These are phyloP conservation scores for Moesziomyces globuligerus DNA, from an alignment of 1,284 basidiomycete genomes.

Conservation along the genomic window DNA sequence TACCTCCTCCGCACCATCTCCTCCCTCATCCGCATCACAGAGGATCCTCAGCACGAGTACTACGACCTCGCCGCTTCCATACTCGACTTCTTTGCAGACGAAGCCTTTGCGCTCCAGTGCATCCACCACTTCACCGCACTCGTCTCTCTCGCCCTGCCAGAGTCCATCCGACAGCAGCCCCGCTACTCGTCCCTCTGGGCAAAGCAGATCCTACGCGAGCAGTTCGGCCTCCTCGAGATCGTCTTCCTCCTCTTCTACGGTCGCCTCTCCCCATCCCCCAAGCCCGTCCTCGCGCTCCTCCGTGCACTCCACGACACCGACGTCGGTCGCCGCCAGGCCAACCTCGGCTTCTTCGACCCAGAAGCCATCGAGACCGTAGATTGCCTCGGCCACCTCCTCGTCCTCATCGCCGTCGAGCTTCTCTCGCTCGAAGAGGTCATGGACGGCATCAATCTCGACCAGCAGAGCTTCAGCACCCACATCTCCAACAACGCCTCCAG, in stretches of 20 bases:
- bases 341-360: slow-evolving; percentile 74
- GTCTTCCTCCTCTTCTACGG: slow-evolving; percentile 86
- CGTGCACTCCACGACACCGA: slow-evolving; percentile 75
- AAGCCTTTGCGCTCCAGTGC: slow-evolving; percentile 73
- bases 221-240: slow-evolving; percentile 81
- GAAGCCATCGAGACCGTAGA: slow-evolving; percentile 76
- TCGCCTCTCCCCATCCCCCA: slow-evolving; percentile 76
- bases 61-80: slow-evolving; percentile 72
- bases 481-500: slow-evolving; percentile 27
- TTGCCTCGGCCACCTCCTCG: slow-evolving; percentile 79
- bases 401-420: slow-evolving; percentile 80
- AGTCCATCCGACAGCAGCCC: slow-evolving; percentile 72
- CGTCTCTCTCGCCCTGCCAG: slow-evolving; percentile 71
- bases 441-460: slow-evolving; percentile 66
- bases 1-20: slow-evolving; percentile 71
- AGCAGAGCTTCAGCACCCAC: slow-evolving; percentile 9
- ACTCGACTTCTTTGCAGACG: slow-evolving; percentile 75
- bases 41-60: slow-evolving; percentile 72
- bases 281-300: slow-evolving; percentile 75
- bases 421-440: slow-evolving; percentile 81
- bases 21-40: slow-evolving; percentile 72
- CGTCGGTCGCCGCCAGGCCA: slow-evolving; percentile 76
- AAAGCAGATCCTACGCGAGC: slow-evolving; percentile 81
- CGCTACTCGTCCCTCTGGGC: slow-evolving; percentile 77
- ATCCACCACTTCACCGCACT: slow-evolving; percentile 72